Conservation (phyloP, 441 rosid species). For the Biscutella laevigata region DNA sequence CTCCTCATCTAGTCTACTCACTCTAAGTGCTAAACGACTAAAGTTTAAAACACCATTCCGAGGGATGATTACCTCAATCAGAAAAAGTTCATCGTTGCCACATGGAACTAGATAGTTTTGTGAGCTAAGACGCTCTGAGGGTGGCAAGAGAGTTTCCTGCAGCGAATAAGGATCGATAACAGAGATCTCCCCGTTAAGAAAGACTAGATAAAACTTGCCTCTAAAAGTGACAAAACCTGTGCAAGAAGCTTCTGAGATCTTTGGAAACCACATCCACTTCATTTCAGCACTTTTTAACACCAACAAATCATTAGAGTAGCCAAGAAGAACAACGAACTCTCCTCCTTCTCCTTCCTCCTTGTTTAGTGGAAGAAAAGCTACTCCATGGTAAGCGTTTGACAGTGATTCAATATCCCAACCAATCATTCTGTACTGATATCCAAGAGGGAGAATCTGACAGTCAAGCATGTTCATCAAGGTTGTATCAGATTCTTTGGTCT, state of each 20-base stretch:
- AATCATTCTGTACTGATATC: neutral
- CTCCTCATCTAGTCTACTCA: neutral
- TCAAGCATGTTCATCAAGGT: neutral
- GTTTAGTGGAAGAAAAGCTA: neutral
- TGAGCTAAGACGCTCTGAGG: neutral
- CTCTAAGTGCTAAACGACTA: neutral
- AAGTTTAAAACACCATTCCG: neutral
- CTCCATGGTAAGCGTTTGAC: neutral
- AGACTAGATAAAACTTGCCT: neutral
- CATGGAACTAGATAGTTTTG: neutral
- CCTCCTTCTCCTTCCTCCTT: neutral
- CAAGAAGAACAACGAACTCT: neutral
- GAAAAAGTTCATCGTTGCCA: slow-evolving; percentile 9
- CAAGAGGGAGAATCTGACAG: neutral
- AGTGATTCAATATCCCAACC: neutral
- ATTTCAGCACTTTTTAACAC: neutral
- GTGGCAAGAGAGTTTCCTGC: neutral
- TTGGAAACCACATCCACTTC: neutral
- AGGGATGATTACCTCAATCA: neutral
- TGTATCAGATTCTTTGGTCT: neutral
- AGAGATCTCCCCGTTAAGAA: neutral
- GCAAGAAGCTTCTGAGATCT: neutral
- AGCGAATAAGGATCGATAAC: neutral
- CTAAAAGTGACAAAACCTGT: neutral
- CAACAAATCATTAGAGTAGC: neutral